Percentiles rank a stretch among this genome's conserved stretches.
Evolutionary conservation across 495 filamentous ascomycete genomes (phyloP).

Genomic region (Annulohypoxylon stygium): DNA sequence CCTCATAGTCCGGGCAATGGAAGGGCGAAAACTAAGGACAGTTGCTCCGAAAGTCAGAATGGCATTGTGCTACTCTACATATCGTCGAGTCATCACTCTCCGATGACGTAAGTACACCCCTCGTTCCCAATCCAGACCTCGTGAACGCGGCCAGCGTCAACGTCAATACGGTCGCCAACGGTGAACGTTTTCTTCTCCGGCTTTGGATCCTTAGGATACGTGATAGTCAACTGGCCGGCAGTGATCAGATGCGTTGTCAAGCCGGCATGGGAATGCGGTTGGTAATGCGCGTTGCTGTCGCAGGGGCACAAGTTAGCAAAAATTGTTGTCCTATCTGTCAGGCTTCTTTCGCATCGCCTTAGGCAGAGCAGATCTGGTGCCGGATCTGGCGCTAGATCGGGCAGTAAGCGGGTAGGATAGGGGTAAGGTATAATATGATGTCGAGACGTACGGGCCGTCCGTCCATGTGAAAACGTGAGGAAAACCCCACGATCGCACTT

Average conservation of each 20-base stretch:
- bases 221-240: constrained; percentile 75
- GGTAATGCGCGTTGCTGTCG: constrained; percentile 73
- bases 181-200: constrained; percentile 76
- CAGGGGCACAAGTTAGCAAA: constrained; percentile 13
- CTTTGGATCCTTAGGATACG: constrained; percentile 75
- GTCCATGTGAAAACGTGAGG: constrained; percentile 82
- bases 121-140: constrained; percentile 86
- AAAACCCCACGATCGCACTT: constrained; percentile 84
- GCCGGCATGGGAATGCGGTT: constrained; percentile 76
- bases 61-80: neutral
- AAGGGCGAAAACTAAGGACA: neutral
- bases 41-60: neutral
- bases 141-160: constrained; percentile 76
- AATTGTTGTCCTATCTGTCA: neutral
- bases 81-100: constrained; percentile 58
- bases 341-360: constrained; percentile 2
- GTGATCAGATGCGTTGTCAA: constrained; percentile 85
- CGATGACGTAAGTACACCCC: constrained; percentile 89
- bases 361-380: neutral
- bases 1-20: neutral
- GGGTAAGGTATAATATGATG: neutral
- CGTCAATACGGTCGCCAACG: constrained; percentile 78
- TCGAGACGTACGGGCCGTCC: constrained; percentile 73
- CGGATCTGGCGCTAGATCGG: neutral
- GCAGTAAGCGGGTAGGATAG: neutral